Evolutionary conservation across 164 flowering plant species (phyloP), one percentile per base, ranked within the genome.

Genomic region (Berberis vulgaris): DNA sequence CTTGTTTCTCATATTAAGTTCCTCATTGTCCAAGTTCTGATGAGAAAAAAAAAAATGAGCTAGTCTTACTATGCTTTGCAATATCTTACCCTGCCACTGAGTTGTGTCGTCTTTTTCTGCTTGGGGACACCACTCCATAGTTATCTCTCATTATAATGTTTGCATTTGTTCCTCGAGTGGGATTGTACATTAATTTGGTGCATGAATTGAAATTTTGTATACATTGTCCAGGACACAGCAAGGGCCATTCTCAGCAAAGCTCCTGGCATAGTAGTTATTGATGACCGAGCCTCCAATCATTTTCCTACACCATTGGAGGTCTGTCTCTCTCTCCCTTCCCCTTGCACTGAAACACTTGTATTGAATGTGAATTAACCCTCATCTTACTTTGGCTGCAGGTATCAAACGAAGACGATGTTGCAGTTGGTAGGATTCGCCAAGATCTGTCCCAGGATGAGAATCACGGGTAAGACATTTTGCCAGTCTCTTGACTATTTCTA

Each of bases 291-390:
- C 65, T 75, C 94, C 47, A 95, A 95, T 74, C 66, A 57, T 70
- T 95, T 95, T 73, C 99, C 99, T 12, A 95, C 97, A 11, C 99
- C 97, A 5, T 66, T 95, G 71, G 91, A 83, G 73, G 96, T 70
- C 42, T 40, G 2, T 39, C 58, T 26, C 40, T 55, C 40, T 55
- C 42, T 38, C 9, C 13, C 40, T 41, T 45, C 9, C 6, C 8
- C 45, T 41, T 11, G 26, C 26, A 26, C 26, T 26, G 26, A 26
- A 26, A 26, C 26, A 26, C 26, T 26, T 26, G 26, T 26, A 26
- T 26, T 26, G 26, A 26, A 26, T 26, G 26, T 26, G 26, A 26
- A 26, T 26, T 26, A 26, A 26, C 26, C 26, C 26, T 43, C 13
- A 11, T 62, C 26, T 26, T 26, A 26, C 26, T 26, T 7, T 54